These are phyloP conservation scores for Sergeia podlipaevii DNA, from an alignment of 208 protist genomes.

Conservation along the genomic window DNA sequence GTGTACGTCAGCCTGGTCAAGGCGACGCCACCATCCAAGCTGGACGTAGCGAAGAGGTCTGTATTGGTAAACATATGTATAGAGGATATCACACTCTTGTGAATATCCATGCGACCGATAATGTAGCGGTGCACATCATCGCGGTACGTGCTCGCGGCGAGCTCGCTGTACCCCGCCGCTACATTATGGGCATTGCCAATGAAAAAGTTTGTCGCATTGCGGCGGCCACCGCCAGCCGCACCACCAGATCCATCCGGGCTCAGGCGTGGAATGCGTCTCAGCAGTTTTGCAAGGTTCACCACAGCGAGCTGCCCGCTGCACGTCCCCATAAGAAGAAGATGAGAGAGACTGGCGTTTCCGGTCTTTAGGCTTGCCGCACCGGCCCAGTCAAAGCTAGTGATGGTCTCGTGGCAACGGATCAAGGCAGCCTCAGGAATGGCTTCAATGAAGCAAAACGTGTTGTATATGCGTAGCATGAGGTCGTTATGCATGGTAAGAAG, in stretches of 20 bases:
- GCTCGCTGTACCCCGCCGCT: constrained; percentile 10
- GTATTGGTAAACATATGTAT: constrained; percentile 9
- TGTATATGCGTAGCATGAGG: constrained; percentile 63
- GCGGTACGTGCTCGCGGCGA: constrained; percentile 1
- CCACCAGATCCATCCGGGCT: constrained; percentile 2
- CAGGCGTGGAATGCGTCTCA: constrained; percentile 27
- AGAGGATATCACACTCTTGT: constrained; percentile 29
- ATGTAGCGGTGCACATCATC: constrained; percentile 13
- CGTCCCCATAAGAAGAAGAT: constrained; percentile 39
- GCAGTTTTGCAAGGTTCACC: constrained; percentile 24
- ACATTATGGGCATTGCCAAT: constrained; percentile 11
- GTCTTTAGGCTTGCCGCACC: neutral
- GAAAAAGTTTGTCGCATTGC: no score
- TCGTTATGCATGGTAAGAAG: constrained; percentile 53
- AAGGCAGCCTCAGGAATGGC: constrained; percentile 51
- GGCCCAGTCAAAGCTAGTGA: constrained; percentile 62
- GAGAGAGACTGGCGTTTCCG: no score
- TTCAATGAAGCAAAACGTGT: constrained; percentile 46
- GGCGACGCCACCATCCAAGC: constrained; percentile 39
- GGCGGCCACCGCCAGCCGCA: neutral
- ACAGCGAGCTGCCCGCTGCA: constrained; percentile 25
- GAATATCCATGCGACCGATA: constrained; percentile 12
- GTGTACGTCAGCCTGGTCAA: constrained; percentile 21
- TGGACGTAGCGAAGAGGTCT: constrained; percentile 29
- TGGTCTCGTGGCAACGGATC: constrained; percentile 44